Evolutionary conservation across 208 protist species (phyloP).

Genomic region (Strigomonas culicis): DNA sequence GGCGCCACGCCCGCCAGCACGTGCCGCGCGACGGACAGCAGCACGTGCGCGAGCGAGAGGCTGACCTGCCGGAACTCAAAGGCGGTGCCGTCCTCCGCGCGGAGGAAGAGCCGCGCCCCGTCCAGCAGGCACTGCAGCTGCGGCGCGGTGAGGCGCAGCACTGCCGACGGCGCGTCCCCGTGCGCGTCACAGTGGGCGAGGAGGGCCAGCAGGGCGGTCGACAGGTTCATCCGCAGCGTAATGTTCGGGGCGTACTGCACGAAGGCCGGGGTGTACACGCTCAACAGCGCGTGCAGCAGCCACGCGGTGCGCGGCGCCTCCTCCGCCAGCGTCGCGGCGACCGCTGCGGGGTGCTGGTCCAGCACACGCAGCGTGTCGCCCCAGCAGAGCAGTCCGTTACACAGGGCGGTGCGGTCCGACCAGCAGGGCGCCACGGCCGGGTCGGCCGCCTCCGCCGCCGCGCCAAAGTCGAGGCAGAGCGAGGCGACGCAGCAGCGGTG

Average conservation of each 20-base stretch:
- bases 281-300: no score
- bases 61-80: conserved; percentile 1
- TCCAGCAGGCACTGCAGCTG: not conserved
- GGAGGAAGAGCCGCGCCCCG: not conserved
- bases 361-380: not conserved
- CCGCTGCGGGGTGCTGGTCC: not conserved
- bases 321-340: no score
- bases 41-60: not conserved
- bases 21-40: no score
- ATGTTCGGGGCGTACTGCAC: not conserved
- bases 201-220: not conserved
- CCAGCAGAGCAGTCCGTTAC: conserved; percentile 7
- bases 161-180: not conserved
- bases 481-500: not conserved
- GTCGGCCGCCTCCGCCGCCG: not conserved
- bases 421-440: not conserved
- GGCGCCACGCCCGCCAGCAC: not conserved
- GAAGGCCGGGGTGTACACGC: no score
- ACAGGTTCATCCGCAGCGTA: conserved; percentile 4
- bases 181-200: not conserved
- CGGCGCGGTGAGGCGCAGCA: not conserved
- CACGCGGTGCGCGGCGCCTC: no score
- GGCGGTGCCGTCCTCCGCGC: not conserved
- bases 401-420: not conserved
- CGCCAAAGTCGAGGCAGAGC: not conserved